Base-by-base conservation (phyloP, 345 rosid genomes). In the Acer yangbiense region DNA sequence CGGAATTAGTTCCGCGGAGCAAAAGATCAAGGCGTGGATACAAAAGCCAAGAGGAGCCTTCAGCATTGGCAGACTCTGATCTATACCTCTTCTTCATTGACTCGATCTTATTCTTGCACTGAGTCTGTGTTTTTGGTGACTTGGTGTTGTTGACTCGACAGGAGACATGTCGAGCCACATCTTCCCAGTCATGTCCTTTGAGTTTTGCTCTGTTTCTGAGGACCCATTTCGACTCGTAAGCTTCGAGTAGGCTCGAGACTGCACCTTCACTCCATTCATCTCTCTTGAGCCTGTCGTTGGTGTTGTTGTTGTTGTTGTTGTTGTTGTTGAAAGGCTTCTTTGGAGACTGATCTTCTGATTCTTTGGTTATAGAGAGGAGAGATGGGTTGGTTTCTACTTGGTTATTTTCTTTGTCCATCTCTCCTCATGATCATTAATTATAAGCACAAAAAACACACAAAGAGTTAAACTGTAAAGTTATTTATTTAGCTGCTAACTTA, bases 241-340 rank as follows among this genome's bases (percentile, higher is more conserved):
- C 98, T 73, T 95, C 99, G 3, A 95, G 97, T n/a, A 95, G 85
- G 71, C 82, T 84, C 0, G 98, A 91, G 20, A 95, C 99, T 0
- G 98, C 99, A 21, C 99, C 99, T 83, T 95, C 98, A 65, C 99
- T 95, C 99, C 98, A 95, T 65, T 95, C 99, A 76, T 95, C 99
- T 9, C 98, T 88, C 70, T 95, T 95, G 14, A 93, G 63, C 81
- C 97, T 88, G 25, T 93, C 98, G 0, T 86, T 86, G 25, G 12
- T n/a, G 23, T 1, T 25, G 25, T 25, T 25, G 25, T 25, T 25
- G 25, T 25, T 7, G 62, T 7, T 12, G 63, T 20, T 2, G 25
- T 21, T 58, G 63, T 32, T 32, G 39, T 32, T 21, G 2, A 68
- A 43, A 0, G 64, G 76, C 64, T 83, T 88, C 60, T 89, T 82